A percentile compares a stretch with the other conserved stretches of the same genome.
phyloP scores from a whole-genome alignment of 2,329 filamentous ascomycete genomes.

The Colletotrichum sp. region DNA sequence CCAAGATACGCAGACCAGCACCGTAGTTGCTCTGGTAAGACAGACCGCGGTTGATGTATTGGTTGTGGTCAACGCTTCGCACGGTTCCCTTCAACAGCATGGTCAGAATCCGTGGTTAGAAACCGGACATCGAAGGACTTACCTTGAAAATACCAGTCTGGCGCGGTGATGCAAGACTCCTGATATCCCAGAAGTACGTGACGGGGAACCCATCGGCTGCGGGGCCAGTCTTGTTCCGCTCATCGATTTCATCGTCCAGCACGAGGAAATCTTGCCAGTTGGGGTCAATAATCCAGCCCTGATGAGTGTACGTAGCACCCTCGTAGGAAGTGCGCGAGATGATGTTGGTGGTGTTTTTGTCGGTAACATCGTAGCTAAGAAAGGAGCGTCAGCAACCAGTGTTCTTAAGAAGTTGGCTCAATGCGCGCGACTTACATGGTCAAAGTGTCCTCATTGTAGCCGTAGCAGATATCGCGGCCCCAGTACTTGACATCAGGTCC shows the following conservation, averaged over 20 bases:
- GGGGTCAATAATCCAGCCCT: conserved; percentile 57
- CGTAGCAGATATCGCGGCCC: conserved; percentile 60
- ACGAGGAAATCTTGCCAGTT: conserved; percentile 50
- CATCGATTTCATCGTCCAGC: conserved; percentile 59
- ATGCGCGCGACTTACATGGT: conserved; percentile 41
- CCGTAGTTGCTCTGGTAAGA: conserved; percentile 56
- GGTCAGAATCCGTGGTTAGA: conserved; percentile 28
- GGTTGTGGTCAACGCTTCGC: conserved; percentile 52
- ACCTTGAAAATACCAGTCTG: background rate
- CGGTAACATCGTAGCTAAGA: conserved; percentile 52
- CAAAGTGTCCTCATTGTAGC: conserved; percentile 57
- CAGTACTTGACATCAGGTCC: conserved; percentile 53
- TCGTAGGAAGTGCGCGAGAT: conserved; percentile 58
- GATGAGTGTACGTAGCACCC: conserved; percentile 63
- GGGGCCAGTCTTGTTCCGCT: conserved; percentile 42
- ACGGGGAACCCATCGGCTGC: conserved; percentile 48
- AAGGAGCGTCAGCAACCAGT: background rate
- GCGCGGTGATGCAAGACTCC: conserved; percentile 30
- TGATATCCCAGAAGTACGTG: conserved; percentile 58
- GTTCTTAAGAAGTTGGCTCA: conserved; percentile 16
- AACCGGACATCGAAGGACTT: rapidly evolving
- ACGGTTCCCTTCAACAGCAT: conserved; percentile 45
- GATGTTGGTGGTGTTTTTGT: conserved; percentile 51
- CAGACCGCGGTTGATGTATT: conserved; percentile 48
- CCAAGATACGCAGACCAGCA: conserved; percentile 47